Evolutionary conservation across 495 filamentous ascomycete genomes (phyloP), one percentile per base, ranked within the genome.

Genomic region (Amorphotheca resinae): DNA sequence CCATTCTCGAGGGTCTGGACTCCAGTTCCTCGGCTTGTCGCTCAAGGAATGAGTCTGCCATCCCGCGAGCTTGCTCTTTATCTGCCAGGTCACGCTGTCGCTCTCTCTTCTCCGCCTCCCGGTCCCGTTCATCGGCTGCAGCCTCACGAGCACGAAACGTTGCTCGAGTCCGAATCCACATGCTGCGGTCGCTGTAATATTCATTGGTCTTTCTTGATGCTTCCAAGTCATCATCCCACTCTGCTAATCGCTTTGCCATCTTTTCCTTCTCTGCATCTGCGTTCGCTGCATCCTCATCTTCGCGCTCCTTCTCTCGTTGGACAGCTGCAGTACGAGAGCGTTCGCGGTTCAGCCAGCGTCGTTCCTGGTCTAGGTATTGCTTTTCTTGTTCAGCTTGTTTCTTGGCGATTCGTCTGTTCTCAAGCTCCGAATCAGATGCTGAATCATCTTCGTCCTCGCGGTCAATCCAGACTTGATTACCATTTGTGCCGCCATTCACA

Each of bases 21-120:
- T 84, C 80, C 59, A 95, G 70, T 56, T 95, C 89, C 54, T 85
- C 73, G 0, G 86, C 87, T 59, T 93, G 87, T 36, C 80, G 76
- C 41, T 85, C 85, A 18, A 96, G 75, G 79, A 95, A 95, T 40
- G 81, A 80, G 57, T 96, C 91, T 9, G 91, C 91, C 79, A 88
- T 79, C 25, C 80, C 87, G 33, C 79, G 71, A 1, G 84, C 85
- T 44, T 84, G 77, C 52, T 88, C 87, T 46, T 77, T 74, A 49
- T 86, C 76, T 31, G 80, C 78, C 28, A 74, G 69, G 23, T 81
- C 73, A 38, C 69, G 70, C 34, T 78, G 74, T 4, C 62, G 72
- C 56, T 96, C 87, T 3, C 79, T 72, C 39, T 79, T 71, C 59
- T 96, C 91, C 3, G 73, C 74, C 6, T 69, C 68, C 14, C 87